phyloP scores from a whole-genome alignment of 768 basidiomycete species.

The Myochromella boudieri region DNA sequence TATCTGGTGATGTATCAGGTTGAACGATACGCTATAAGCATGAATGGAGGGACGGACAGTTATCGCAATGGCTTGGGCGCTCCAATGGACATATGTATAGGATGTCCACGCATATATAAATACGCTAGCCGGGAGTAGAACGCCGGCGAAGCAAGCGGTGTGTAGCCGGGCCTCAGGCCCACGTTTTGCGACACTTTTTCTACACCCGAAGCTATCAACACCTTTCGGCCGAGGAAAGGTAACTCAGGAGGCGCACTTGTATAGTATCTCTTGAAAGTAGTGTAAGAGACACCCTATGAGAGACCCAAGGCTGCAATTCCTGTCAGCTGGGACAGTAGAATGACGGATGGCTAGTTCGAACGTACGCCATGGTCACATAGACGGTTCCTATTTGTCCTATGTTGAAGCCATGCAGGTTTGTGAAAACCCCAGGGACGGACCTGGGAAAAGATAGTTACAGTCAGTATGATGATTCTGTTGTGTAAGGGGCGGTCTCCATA shows the following conservation, averaged over 20 bases:
- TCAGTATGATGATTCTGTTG: neutral
- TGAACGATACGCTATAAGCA: conserved; percentile 8
- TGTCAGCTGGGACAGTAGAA: neutral
- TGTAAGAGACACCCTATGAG: conserved; percentile 47
- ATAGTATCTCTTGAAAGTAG: conserved; percentile 48
- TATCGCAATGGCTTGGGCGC: conserved; percentile 56
- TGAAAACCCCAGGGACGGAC: conserved; percentile 58
- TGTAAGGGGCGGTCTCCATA: conserved; percentile 23
- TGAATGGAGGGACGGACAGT: conserved; percentile 19
- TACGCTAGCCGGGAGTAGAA: conserved; percentile 60
- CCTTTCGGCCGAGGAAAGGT: neutral
- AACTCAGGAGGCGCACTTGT: conserved; percentile 36
- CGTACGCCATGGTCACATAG: conserved; percentile 57
- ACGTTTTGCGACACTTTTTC: conserved; percentile 30
- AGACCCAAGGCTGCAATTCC: conserved; percentile 49
- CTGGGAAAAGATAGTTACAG: conserved; percentile 25
- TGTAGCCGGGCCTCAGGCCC: conserved; percentile 64
- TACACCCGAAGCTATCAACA: conserved; percentile 13
- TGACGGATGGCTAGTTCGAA: neutral
- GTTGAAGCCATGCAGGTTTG: conserved; percentile 56
- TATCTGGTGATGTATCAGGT: conserved; percentile 29
- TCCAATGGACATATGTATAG: conserved; percentile 56
- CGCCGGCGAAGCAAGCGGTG: conserved; percentile 50
- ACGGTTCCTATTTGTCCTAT: conserved; percentile 58
- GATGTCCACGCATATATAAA: conserved; percentile 76